phyloP scores from a whole-genome alignment of 495 filamentous ascomycete species.

The Patellaria atrata region DNA sequence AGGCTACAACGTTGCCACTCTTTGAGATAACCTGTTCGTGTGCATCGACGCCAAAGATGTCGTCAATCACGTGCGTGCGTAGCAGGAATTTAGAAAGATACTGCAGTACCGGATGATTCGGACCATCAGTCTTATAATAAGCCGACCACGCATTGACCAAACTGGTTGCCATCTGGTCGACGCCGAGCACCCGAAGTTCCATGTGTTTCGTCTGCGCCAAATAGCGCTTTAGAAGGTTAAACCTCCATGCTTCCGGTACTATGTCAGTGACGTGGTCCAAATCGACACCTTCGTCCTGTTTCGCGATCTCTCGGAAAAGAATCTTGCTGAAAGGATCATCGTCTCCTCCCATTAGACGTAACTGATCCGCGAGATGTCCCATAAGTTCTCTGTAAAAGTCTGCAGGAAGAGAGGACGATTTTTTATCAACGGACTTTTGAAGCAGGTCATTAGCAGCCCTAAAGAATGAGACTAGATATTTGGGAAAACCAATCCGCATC shows the following conservation, averaged over 20 bases:
- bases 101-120: constrained; percentile 40
- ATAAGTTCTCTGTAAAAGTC: too few species aligned
- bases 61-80: constrained; percentile 54
- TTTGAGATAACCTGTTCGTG: constrained; percentile 78
- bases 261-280: constrained; percentile 23
- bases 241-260: constrained; percentile 52
- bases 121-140: constrained; percentile 30
- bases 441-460: too few species aligned
- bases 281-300: neutral
- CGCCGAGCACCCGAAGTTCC: constrained; percentile 68
- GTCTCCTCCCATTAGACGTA: too few species aligned
- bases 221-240: constrained; percentile 51
- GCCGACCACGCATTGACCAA: constrained; percentile 47
- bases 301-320: too few species aligned
- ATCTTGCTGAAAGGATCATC: too few species aligned
- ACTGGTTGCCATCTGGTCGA: constrained; percentile 55
- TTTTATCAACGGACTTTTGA: too few species aligned
- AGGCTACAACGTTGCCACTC: constrained; percentile 72
- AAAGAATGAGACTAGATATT: too few species aligned
- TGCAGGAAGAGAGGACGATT: too few species aligned
- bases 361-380: too few species aligned
- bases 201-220: constrained; percentile 74
- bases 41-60: constrained; percentile 80
- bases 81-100: constrained; percentile 56
- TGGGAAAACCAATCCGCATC: too few species aligned